Evolutionary conservation across 306 rosid species (phyloP).

Genomic region (Cyamopsis tetragonoloba): DNA sequence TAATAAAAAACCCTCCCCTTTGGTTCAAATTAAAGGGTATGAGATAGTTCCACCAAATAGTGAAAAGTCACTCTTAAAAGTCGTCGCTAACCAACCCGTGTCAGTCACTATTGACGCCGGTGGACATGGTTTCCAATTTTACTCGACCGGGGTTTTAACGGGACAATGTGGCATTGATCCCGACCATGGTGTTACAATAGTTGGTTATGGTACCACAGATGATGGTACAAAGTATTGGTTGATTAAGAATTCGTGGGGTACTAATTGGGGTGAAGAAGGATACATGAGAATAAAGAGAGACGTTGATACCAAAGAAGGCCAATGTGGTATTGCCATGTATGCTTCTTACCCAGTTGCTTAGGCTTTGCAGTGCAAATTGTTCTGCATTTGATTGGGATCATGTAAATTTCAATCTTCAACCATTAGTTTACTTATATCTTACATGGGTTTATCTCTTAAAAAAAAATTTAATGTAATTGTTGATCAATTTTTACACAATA

Average conservation of each 20-base stretch:
- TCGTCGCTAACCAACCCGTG: constrained; percentile 32
- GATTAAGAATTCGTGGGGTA: no score
- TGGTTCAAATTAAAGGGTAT: constrained; percentile 27
- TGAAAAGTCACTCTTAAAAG: constrained; percentile 15
- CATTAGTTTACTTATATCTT: no score
- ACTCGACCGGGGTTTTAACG: constrained; percentile 5
- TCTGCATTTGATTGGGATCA: no score
- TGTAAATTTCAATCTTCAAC: no score
- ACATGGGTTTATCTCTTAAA: no score
- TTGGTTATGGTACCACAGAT: constrained; percentile 23
- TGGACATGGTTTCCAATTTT: constrained; percentile 20
- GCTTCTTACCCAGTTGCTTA: constrained; percentile 26
- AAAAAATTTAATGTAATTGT: no score
- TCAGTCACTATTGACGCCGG: constrained; percentile 34
- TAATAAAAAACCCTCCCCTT: background rate
- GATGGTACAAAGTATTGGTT: constrained; percentile 26
- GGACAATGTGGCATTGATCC: constrained; percentile 23
- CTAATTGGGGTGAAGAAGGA: constrained; percentile 30
- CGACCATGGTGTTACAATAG: constrained; percentile 28
- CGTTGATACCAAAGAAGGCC: constrained; percentile 18
- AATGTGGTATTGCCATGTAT: constrained; percentile 30
- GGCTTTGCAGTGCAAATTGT: no score
- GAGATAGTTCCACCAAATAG: constrained; percentile 21
- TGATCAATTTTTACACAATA: no score
- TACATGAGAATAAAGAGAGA: constrained; percentile 29